Conservation (phyloP, 2,329 filamentous ascomycete species). For the Cryphonectria japonica region DNA sequence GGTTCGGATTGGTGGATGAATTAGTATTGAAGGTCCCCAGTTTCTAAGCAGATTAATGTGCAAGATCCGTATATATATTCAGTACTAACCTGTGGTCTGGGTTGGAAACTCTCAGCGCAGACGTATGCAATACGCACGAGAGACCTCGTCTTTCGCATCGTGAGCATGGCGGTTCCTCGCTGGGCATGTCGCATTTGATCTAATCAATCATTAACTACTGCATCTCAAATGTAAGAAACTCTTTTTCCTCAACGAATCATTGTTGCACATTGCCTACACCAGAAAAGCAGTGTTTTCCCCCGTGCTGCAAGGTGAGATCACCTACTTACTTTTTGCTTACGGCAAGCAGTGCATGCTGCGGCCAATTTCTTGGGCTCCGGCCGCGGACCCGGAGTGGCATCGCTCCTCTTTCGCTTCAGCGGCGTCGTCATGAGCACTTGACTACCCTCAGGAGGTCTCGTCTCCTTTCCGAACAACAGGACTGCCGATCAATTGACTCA, state of each 20-base stretch:
- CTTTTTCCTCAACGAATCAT: neutral
- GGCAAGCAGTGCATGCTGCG: conserved; percentile 8
- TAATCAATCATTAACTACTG: neutral
- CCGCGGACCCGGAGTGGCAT: conserved; percentile 1
- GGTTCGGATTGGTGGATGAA: neutral
- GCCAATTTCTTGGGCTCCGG: conserved; percentile 8
- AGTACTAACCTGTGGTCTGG: conserved; percentile 2
- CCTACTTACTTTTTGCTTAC: conserved; percentile 7
- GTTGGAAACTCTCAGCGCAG: neutral
- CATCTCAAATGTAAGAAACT: neutral
- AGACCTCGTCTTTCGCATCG: conserved; percentile 7
- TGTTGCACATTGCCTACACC: neutral
- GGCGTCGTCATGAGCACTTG: neutral
- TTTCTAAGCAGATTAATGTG: neutral
- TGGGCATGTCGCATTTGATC: conserved; percentile 14
- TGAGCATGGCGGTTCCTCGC: conserved; percentile 5
- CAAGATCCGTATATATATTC: too few relatives aligned
- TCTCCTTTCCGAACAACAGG: neutral
- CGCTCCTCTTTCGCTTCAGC: conserved; percentile 8
- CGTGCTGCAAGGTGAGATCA: neutral
- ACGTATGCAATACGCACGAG: conserved; percentile 4
- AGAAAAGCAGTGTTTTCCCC: neutral
- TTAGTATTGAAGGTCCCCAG: neutral
- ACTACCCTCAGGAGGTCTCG: neutral
- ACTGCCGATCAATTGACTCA: neutral